Evolutionary conservation across 306 rosid genomes (phyloP).

Genomic region (Quercus dentata): DNA sequence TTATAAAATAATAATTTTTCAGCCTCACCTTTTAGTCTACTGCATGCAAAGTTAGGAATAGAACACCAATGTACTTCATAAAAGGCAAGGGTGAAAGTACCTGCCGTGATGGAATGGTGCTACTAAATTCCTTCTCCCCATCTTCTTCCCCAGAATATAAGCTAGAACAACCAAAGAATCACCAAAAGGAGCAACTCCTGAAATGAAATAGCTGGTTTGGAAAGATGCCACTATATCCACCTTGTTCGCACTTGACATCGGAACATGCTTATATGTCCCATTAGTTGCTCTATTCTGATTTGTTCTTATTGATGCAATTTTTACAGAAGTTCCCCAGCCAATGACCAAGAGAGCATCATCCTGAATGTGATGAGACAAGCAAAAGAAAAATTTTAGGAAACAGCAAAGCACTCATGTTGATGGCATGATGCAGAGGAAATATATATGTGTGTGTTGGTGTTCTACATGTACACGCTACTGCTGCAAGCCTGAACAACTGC

Average conservation of each 20-base stretch:
- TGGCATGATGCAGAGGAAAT: constrained; percentile 6
- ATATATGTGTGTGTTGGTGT: neutral
- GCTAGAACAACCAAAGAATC: constrained; percentile 94
- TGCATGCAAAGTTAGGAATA: constrained; percentile 1
- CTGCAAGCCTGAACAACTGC: constrained; percentile 18
- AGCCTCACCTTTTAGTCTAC: neutral
- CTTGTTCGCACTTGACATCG: constrained; percentile 65
- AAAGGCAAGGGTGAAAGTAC: constrained; percentile 34
- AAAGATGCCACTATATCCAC: constrained; percentile 98
- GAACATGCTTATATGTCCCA: constrained; percentile 58
- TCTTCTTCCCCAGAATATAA: constrained; percentile 85
- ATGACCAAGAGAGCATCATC: constrained; percentile 86
- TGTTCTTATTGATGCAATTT: constrained; percentile 77
- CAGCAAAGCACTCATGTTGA: neutral
- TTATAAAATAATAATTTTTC: neutral
- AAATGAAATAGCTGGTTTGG: constrained; percentile 82
- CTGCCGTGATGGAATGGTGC: constrained; percentile 72
- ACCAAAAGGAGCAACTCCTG: constrained; percentile 97
- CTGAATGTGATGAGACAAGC: constrained; percentile 44
- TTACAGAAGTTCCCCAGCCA: constrained; percentile 98
- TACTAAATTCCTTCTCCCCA: constrained; percentile 81
- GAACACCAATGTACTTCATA: constrained; percentile 17
- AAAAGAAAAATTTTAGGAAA: constrained; percentile 19
- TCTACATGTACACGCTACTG: neutral
- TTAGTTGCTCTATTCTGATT: constrained; percentile 54